Base-by-base conservation (phyloP, 2,329 filamentous ascomycete species). In the Sordariomycetes sp. region DNA sequence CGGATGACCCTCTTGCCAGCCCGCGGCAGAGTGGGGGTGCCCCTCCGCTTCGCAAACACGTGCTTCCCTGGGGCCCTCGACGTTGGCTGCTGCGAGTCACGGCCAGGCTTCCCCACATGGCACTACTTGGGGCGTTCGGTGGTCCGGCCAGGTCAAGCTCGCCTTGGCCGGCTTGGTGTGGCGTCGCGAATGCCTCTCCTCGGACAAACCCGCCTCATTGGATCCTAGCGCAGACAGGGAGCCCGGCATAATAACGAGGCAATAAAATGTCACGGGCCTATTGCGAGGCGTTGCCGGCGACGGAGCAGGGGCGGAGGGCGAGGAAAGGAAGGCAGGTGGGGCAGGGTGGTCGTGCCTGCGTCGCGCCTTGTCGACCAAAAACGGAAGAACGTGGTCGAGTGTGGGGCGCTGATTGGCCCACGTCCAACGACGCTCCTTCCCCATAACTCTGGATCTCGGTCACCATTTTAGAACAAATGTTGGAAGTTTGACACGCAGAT, bases 391-490 rank as follows among this genome's bases (percentile, higher is more conserved):
- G 54, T 57, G 54, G 11, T 34, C 11, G 40, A 25, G 32, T 50
- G 46, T 25, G 34, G 28, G 24, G 16, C 32, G 22, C 22, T 51
- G 16, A 57, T 57, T 57, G 54, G 54, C 34, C 54, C 18, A 16
- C 22, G 18, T 11, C 25, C 40, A 50, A 28, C 24, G 8, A 28
- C 54, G 18, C 20, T 16, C 8, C 40, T 48, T 32, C n/a, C 25
- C 54, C 34, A 50, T 20, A 43, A 3, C 34, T 43, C 43, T 51
- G 18, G 25, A 40, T 35, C 54, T 57, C 54, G 54, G 54, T 57
- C 43, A 57, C 54, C 54, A 50, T 57, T 57, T 57, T 37, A 20
- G 54, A 50, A n/a, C 54, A 57, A 57, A 51, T 46, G 24, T 51
- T 51, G 40, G 22, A 55, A 35, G 25, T 22, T 12, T 40, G 18